Evolutionary conservation across 1,284 basidiomycete genomes (phyloP).

Genomic region (Pisolithus thermaeus): DNA sequence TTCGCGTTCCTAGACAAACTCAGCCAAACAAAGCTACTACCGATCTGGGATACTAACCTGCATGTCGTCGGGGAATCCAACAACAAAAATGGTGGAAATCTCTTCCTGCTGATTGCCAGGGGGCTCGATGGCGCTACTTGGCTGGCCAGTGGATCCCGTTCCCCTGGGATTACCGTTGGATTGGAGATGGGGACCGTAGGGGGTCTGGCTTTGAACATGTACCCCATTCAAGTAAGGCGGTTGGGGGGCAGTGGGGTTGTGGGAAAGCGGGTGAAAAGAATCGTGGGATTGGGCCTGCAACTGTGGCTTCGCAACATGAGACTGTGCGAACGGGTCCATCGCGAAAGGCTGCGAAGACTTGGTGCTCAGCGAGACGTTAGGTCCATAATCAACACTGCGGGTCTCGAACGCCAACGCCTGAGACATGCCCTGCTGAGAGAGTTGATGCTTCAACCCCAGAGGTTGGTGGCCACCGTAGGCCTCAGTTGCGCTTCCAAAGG

Average conservation of each 20-base stretch:
- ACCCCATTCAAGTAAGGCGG: slow-evolving; percentile 35
- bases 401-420: slow-evolving; percentile 22
- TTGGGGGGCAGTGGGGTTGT: slow-evolving; percentile 24
- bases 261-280: slow-evolving; percentile 27
- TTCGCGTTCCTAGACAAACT: slow-evolving; percentile 76
- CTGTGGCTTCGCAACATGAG: slow-evolving; percentile 26
- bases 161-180: slow-evolving; percentile 27
- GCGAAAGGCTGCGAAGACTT: slow-evolving; percentile 29
- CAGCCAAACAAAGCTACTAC: not conserved
- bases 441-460: slow-evolving; percentile 28
- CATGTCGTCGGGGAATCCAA: slow-evolving; percentile 99
- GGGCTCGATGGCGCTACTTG: slow-evolving; percentile 16
- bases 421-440: slow-evolving; percentile 30
- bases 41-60: slow-evolving; percentile 53
- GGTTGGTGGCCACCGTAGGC: slow-evolving; percentile 19
- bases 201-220: slow-evolving; percentile 62
- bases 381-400: slow-evolving; percentile 29
- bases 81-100: slow-evolving; percentile 97
- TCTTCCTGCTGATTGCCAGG: slow-evolving; percentile 60
- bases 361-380: slow-evolving; percentile 18
- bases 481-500: slow-evolving; percentile 21
- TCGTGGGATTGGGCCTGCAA: slow-evolving; percentile 32
- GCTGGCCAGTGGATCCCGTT: slow-evolving; percentile 19
- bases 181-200: slow-evolving; percentile 64
- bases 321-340: slow-evolving; percentile 29